Conservation (phyloP, 768 basidiomycete genomes). For the Amanita rubescens region DNA sequence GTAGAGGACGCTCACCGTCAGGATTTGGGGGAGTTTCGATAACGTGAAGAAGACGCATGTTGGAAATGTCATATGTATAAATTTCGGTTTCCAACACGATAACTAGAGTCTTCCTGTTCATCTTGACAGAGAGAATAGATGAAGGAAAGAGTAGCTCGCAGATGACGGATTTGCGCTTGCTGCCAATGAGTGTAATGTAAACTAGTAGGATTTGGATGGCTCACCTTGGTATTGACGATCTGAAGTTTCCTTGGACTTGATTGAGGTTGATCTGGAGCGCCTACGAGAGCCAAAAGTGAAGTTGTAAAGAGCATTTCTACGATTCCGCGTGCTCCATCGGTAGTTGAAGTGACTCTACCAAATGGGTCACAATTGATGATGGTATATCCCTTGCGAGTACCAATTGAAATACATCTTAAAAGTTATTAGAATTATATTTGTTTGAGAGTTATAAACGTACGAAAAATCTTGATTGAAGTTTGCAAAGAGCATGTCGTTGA, state of each 20-base stretch:
- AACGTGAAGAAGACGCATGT: slow-evolving; percentile 95
- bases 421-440: too few species aligned
- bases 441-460: slow-evolving; percentile 49
- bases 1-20: slow-evolving; percentile 53
- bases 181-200: slow-evolving; percentile 4
- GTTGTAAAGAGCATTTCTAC: slow-evolving; percentile 99
- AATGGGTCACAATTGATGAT: slow-evolving; percentile 99
- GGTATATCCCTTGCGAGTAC: slow-evolving; percentile 91
- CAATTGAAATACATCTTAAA: slow-evolving; percentile 81
- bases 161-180: slow-evolving; percentile 92
- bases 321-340: slow-evolving; percentile 90
- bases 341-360: slow-evolving; percentile 91
- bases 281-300: slow-evolving; percentile 93
- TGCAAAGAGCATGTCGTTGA: slow-evolving; percentile 63
- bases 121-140: slow-evolving; percentile 93
- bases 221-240: slow-evolving; percentile 97
- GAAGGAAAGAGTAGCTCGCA: slow-evolving; percentile 98
- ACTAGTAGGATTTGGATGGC: background rate
- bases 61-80: slow-evolving; percentile 98
- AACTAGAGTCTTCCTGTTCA: slow-evolving; percentile 94
- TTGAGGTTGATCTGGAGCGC: slow-evolving; percentile 87
- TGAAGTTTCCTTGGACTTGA: slow-evolving; percentile 90
- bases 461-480: slow-evolving; percentile 99
- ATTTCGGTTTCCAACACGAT: slow-evolving; percentile 97
- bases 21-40: slow-evolving; percentile 97